Percentiles rank a stretch among this genome's conserved stretches.
Evolutionary conservation across 2,329 filamentous ascomycete species (phyloP).

Genomic region (Thelonectria olida): DNA sequence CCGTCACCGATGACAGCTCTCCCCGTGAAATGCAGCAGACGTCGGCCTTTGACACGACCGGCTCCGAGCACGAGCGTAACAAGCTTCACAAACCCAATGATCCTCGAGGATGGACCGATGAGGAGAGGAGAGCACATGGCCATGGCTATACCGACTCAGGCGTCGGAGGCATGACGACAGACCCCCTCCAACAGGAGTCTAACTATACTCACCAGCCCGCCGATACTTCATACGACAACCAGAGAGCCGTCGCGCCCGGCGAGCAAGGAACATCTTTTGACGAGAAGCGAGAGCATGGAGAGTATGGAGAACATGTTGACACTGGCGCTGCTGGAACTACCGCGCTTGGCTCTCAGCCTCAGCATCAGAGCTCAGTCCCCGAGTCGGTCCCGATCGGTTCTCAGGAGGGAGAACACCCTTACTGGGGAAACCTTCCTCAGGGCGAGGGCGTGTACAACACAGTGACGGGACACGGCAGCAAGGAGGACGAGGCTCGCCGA

Average conservation of each 20-base stretch:
- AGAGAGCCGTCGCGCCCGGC: not conserved
- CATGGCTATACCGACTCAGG: constrained; percentile 30
- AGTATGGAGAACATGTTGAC: not conserved
- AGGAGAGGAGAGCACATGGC: not conserved
- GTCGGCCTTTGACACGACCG: constrained; percentile 12
- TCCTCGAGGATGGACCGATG: constrained; percentile 24
- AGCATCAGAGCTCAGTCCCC: not conserved
- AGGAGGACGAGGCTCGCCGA: constrained; percentile 12
- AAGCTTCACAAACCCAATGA: constrained; percentile 35
- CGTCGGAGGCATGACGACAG: constrained; percentile 11
- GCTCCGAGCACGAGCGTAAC: constrained; percentile 23
- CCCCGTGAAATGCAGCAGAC: too few species aligned
- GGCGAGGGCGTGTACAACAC: constrained; percentile 14
- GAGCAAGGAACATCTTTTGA: not conserved
- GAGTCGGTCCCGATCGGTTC: not conserved
- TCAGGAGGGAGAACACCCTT: constrained; percentile 20
- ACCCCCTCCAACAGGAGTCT: not conserved
- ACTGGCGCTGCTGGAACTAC: not conserved
- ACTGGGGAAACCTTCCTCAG: constrained; percentile 31
- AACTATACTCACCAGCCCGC: not conserved
- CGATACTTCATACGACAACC: not conserved
- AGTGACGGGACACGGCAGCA: constrained; percentile 24
- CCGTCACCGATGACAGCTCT: constrained; percentile 27
- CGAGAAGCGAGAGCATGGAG: not conserved
- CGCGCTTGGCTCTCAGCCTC: not conserved